phyloP scores from a whole-genome alignment of 257 asterid genomes.

The Nicotiana tomentosiformis region DNA sequence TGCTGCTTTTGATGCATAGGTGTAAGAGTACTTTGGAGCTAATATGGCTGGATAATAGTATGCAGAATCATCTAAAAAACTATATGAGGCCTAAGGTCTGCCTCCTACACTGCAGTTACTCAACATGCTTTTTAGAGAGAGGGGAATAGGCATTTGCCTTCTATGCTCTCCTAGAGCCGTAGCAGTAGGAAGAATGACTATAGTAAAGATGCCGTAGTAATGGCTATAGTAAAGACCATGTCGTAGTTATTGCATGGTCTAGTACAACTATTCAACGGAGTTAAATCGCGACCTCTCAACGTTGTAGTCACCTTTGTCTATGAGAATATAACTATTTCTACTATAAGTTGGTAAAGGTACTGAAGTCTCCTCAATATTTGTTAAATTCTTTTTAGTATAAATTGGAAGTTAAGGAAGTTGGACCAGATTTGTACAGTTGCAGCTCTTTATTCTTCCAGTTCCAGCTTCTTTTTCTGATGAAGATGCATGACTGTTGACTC shows the following conservation, averaged over 20 bases:
- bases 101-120: not conserved
- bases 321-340: not conserved
- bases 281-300: not conserved
- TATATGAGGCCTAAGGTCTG: not conserved
- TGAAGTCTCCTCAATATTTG: not conserved
- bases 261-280: not conserved
- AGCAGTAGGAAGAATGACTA: not conserved
- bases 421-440: not conserved
- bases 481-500: not conserved
- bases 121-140: not conserved
- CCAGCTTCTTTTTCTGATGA: not conserved
- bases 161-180: not conserved
- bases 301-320: not conserved
- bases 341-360: not conserved
- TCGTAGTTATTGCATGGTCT: slow-evolving; percentile 4
- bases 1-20: not conserved
- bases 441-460: not conserved
- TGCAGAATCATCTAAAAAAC: not conserved
- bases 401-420: not conserved
- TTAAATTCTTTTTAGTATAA: not conserved
- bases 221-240: not conserved
- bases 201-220: not conserved
- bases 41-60: slow-evolving; percentile 8
- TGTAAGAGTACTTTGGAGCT: not conserved
- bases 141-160: not conserved